These are phyloP conservation scores for Lunasporangiospora selenospora DNA, from an alignment of 192 early-diverging fungal species.

Conservation along the genomic window DNA sequence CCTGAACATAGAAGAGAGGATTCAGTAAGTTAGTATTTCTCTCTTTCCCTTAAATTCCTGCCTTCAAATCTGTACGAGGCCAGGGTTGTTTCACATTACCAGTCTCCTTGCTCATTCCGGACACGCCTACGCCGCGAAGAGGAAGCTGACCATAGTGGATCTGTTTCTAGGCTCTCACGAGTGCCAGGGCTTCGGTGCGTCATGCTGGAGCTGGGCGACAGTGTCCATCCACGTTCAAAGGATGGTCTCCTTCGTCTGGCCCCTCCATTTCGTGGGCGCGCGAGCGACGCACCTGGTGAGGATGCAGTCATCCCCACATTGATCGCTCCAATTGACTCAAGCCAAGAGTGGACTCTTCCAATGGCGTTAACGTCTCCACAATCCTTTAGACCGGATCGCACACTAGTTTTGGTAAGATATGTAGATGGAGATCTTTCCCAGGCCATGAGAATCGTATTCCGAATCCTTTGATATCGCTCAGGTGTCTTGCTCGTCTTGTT, in stretches of 20 bases:
- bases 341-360: conserved; percentile 81
- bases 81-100: no score
- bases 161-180: not conserved
- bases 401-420: conserved; percentile 86
- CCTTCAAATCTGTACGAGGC: no score
- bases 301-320: conserved; percentile 68
- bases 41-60: no score
- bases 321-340: conserved; percentile 81
- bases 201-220: not conserved
- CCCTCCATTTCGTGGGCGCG: conserved; percentile 39
- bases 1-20: conserved; percentile 32
- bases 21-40: not conserved
- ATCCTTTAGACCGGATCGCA: conserved; percentile 76
- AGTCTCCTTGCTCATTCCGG: conserved; percentile 67
- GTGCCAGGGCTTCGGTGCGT: not conserved
- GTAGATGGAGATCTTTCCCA: conserved; percentile 74
- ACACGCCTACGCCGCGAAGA: conserved; percentile 68
- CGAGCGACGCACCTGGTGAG: conserved; percentile 44
- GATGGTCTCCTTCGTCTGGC: no score
- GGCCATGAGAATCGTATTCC: conserved; percentile 86
- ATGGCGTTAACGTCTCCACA: conserved; percentile 96
- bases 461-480: conserved; percentile 85
- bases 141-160: not conserved
- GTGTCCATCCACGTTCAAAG: conserved; percentile 24
- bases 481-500: conserved; percentile 82